Conservation (phyloP, 495 filamentous ascomycete genomes). For the Penicillium bialowiezense region DNA sequence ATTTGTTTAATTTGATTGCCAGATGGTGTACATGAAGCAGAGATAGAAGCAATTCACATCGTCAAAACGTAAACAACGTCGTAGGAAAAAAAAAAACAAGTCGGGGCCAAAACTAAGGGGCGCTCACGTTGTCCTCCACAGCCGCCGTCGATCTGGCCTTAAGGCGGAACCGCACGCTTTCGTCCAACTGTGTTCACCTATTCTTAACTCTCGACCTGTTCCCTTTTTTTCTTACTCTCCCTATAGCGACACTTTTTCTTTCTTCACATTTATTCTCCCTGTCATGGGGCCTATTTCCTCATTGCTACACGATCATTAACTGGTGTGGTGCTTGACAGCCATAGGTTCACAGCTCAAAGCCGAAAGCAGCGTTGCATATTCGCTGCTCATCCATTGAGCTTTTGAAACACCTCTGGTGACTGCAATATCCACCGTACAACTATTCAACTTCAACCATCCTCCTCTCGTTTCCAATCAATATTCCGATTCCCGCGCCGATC, state of each 20-base stretch:
- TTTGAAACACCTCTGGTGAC: background rate
- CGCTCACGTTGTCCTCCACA: constrained; percentile 19
- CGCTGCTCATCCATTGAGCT: constrained; percentile 4
- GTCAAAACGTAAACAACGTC: too few relatives aligned
- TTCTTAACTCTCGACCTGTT: constrained; percentile 23
- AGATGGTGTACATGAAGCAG: too few relatives aligned
- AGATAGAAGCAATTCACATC: too few relatives aligned
- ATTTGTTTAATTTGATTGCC: too few relatives aligned
- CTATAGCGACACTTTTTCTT: constrained; percentile 9
- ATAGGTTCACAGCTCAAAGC: constrained; percentile 20
- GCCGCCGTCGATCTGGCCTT: constrained; percentile 34
- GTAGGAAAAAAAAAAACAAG: too few relatives aligned
- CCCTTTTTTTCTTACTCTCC: constrained; percentile 22
- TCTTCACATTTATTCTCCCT: constrained; percentile 23
- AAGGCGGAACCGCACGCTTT: constrained; percentile 31
- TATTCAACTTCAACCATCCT: background rate
- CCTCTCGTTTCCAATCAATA: background rate
- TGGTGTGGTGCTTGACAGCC: constrained; percentile 26
- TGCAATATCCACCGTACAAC: background rate
- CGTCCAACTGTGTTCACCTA: constrained; percentile 32
- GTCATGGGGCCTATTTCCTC: constrained; percentile 38
- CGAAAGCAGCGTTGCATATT: constrained; percentile 12
- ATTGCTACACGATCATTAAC: constrained; percentile 40
- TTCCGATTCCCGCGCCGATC: constrained; percentile 3
- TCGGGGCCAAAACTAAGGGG: constrained; percentile 13